phyloP scores from a whole-genome alignment of 2,329 filamentous ascomycete genomes.

The Cadophora sp. region DNA sequence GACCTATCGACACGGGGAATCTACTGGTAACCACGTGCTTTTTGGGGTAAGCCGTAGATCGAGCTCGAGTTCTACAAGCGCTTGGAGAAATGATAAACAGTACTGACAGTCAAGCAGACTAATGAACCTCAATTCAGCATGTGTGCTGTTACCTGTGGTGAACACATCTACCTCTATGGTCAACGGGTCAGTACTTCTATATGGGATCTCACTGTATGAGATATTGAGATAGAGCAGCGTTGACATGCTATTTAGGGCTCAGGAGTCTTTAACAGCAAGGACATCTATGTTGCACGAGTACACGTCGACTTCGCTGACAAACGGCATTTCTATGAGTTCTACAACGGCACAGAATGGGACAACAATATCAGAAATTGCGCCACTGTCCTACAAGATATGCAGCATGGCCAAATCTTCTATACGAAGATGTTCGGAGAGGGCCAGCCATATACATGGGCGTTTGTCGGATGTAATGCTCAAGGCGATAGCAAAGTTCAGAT shows the following conservation, averaged over 20 bases:
- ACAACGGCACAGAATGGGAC: constrained; percentile 25
- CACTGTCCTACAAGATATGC: constrained; percentile 27
- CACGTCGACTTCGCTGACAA: constrained; percentile 1
- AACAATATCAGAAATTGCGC: constrained; percentile 9
- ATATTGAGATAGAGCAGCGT: not conserved
- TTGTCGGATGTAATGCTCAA: constrained; percentile 30
- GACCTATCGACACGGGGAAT: not conserved
- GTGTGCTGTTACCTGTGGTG: constrained; percentile 18
- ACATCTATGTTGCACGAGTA: constrained; percentile 30
- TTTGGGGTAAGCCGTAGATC: not conserved
- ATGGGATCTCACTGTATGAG: not conserved
- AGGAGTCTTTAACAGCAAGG: constrained; percentile 21
- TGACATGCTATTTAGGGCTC: constrained; percentile 26
- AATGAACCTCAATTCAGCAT: constrained; percentile 32
- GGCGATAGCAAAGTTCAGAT: constrained; percentile 31
- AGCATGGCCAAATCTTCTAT: constrained; percentile 34
- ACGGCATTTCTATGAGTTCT: constrained; percentile 24
- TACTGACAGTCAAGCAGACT: constrained; percentile 12
- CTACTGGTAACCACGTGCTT: not conserved
- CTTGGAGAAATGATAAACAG: not conserved
- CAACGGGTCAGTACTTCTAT: constrained; percentile 11
- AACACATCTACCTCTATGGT: constrained; percentile 33
- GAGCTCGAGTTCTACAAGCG: not conserved
- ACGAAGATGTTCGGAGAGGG: constrained; percentile 32
- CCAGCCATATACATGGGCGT: constrained; percentile 25